Evolutionary conservation across 2,329 filamentous ascomycete species (phyloP).

Genomic region (Epichloe typhina): DNA sequence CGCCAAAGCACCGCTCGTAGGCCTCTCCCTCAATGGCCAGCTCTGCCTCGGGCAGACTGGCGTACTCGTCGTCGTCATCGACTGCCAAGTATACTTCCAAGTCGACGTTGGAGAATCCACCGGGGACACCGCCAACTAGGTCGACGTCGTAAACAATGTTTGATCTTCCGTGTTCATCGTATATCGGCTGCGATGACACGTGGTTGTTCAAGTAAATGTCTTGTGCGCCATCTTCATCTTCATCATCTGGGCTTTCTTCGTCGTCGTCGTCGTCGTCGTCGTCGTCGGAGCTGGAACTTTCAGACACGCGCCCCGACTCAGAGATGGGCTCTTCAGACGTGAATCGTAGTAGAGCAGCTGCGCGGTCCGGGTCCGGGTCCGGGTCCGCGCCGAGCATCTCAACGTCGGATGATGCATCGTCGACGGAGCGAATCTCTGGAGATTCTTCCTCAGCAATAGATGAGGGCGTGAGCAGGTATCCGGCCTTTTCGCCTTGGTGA

Average conservation of each 20-base stretch:
- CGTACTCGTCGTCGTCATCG: slow-evolving; percentile 12
- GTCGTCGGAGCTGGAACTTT: neutral
- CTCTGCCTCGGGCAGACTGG: slow-evolving; percentile 17
- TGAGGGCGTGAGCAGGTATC: too few species aligned
- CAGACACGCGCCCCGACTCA: neutral
- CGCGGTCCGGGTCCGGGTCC: neutral
- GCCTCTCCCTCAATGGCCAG: slow-evolving; percentile 16
- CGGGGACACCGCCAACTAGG: slow-evolving; percentile 7
- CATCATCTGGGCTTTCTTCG: neutral
- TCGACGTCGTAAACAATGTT: slow-evolving; percentile 18
- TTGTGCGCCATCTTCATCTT: slow-evolving; percentile 4
- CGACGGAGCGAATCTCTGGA: neutral
- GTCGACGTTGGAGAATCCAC: slow-evolving; percentile 9
- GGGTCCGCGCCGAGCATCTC: neutral
- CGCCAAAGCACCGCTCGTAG: slow-evolving; percentile 13
- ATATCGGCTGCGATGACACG: slow-evolving; percentile 9
- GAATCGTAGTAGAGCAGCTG: too few species aligned
- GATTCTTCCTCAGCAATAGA: neutral
- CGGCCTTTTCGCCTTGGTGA: neutral
- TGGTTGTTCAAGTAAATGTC: slow-evolving; percentile 11
- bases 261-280: neutral
- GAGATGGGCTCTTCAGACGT: too few species aligned
- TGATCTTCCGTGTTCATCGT: slow-evolving; percentile 8
- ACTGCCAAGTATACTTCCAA: slow-evolving; percentile 18
- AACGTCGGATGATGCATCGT: neutral